Percentiles rank a stretch among this genome's conserved stretches.
Evolutionary conservation across 768 basidiomycete genomes (phyloP).

Genomic region (Pisolithus albus): DNA sequence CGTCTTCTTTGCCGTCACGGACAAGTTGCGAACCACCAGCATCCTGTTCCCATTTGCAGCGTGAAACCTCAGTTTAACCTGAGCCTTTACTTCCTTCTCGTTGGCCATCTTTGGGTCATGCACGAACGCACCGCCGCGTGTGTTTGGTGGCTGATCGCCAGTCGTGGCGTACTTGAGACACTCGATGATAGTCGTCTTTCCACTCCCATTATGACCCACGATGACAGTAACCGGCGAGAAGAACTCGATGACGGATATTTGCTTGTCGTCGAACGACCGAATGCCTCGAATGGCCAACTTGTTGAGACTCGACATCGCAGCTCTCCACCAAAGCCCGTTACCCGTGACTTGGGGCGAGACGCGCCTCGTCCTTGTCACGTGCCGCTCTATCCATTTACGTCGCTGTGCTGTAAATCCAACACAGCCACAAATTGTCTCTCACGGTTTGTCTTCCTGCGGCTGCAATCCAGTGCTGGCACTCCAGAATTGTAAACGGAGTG

Average conservation of each 20-base stretch:
- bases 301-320: constrained; percentile 71
- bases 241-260: constrained; percentile 90
- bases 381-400: too few relatives aligned
- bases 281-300: constrained; percentile 93
- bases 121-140: constrained; percentile 96
- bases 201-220: constrained; percentile 96
- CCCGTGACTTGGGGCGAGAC: background rate
- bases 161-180: constrained; percentile 99
- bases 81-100: constrained; percentile 98
- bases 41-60: constrained; percentile 87
- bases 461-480: too few relatives aligned
- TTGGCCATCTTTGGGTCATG: constrained; percentile 99
- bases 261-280: constrained; percentile 94
- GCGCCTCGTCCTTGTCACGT: background rate
- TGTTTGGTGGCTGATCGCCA: constrained; percentile 95
- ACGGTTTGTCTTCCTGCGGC: too few relatives aligned
- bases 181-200: constrained; percentile 99
- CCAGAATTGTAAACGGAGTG: too few relatives aligned
- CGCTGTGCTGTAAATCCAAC: too few relatives aligned
- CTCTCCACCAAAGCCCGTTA: too few relatives aligned
- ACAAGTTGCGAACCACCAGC: constrained; percentile 85
- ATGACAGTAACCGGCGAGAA: constrained; percentile 97
- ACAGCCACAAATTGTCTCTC: too few relatives aligned
- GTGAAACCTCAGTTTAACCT: constrained; percentile 90
- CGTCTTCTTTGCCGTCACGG: constrained; percentile 90